phyloP scores from a whole-genome alignment of 805 yeast genomes.

The Maudiozyma bulderi region DNA sequence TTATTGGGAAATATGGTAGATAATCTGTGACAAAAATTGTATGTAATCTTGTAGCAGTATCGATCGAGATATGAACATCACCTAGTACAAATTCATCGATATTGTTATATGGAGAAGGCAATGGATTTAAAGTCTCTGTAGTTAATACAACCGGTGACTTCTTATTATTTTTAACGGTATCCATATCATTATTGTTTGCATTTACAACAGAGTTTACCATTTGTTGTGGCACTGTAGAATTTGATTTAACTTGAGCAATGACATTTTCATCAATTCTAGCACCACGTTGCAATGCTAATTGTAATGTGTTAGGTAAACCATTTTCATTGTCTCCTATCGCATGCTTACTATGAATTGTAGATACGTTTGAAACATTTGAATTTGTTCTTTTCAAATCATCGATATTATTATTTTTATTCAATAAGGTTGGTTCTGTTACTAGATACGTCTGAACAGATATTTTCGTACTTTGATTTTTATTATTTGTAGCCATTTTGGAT shows the following conservation, averaged over 20 bases:
- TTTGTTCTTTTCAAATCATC: neutral
- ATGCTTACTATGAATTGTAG: neutral
- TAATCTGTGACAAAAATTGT: conserved; percentile 54
- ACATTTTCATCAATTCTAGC: neutral
- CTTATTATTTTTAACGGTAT: neutral
- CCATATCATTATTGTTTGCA: neutral
- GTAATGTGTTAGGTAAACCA: conserved; percentile 27
- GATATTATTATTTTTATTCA: conserved; percentile 11
- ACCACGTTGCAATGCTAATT: conserved; percentile 34
- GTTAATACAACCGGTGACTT: conserved; percentile 19
- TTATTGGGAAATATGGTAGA: conserved; percentile 71
- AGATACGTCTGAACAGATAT: conserved; percentile 36
- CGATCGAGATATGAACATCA: conserved; percentile 55
- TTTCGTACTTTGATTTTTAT: conserved; percentile 1
- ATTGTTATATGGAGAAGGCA: conserved; percentile 23
- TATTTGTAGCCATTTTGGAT: neutral
- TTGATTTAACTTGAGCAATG: neutral
- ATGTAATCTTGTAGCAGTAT: conserved; percentile 66
- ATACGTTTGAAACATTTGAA: conserved; percentile 11
- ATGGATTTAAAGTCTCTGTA: conserved; percentile 21
- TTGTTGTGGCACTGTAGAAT: neutral
- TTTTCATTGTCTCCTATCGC: conserved; percentile 17
- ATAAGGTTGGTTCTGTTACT: conserved; percentile 36
- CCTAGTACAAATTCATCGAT: conserved; percentile 66
- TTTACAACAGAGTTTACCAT: neutral